Evolutionary conservation across 352 stramenopile species (phyloP), one percentile per base, ranked within the genome.

Genomic region (Phytophthora colocasiae): DNA sequence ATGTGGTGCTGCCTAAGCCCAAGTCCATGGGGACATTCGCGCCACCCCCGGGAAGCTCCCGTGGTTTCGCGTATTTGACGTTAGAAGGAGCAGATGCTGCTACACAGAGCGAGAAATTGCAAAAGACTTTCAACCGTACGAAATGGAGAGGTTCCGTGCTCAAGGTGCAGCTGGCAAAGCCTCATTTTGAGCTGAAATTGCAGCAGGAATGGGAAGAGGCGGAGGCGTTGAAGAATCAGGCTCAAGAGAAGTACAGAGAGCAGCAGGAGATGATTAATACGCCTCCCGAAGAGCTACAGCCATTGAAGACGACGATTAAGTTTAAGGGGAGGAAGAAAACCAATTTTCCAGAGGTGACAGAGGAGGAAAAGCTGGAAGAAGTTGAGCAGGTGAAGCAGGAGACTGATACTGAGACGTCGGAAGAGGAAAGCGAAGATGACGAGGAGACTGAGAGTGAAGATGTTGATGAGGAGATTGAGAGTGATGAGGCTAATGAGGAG

Each of bases 81-180:
- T 69, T 93, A 6, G 38, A 52, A 1, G 81, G 83, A 6, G 58
- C 51, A 0, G 62, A 63, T 11, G 73, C 82, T 1, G 49, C 44
- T 7, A 38, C 41, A 3, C 75, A 80, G 26, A 66, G 71, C 27
- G 73, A 79, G 22, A 63, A 78, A 40, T 68, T 92, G 53, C 69
- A 78, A 29, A 85, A 89, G 61, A 87, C 81, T 6, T 95, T 85
- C 57, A 40, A 95, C 66, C 73, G 76, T 11, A 92, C 82, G 14
- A 95, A 95, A 60, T 95, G 86, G 86, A 73, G 81, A 10, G 81
- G 83, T 11, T 73, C 55, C 7, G 50, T 90, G 47, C 67, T 95
- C 12, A 75, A 76, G 27, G 79, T 95, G 49, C 81, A 91, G 52
- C 17, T 45, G n/a, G 86, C 86, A 1, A 74, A 75, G 46, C 75